A percentile compares a stretch with the other conserved stretches of the same genome.
Conservation (phyloP, 345 rosid species). For the Rhodamnia argentea region DNA sequence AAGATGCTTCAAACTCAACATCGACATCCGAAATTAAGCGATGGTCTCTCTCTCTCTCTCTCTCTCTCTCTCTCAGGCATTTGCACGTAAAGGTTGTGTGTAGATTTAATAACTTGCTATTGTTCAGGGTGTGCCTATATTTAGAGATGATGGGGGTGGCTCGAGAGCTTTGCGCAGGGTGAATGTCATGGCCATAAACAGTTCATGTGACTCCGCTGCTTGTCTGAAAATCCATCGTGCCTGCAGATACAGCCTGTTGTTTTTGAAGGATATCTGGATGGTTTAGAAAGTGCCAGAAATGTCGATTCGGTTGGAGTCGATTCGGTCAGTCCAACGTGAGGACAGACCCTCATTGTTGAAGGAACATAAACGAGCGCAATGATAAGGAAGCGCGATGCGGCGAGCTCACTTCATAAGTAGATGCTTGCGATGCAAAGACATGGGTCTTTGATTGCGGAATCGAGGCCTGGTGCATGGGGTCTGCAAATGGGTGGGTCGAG, state of each 20-base stretch:
- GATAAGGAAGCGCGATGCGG: not conserved
- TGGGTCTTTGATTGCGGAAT: not conserved
- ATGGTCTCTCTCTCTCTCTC: not conserved
- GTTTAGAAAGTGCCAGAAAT: not conserved
- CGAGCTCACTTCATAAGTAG: not conserved
- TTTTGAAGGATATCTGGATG: not conserved
- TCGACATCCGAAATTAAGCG: not conserved
- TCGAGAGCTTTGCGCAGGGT: not conserved
- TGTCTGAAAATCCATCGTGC: not conserved
- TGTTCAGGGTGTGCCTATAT: rapidly evolving
- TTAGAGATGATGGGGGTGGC: not conserved
- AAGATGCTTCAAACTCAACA: not conserved
- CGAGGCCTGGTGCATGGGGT: not conserved
- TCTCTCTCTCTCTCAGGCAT: not conserved
- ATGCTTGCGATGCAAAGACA: not conserved
- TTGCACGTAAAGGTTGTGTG: not conserved
- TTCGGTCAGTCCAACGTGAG: not conserved
- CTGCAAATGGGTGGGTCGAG: not conserved
- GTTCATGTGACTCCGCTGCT: not conserved
- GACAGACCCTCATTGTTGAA: too few species aligned
- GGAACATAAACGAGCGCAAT: too few species aligned
- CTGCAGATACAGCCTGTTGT: not conserved
- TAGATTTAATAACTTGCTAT: not conserved
- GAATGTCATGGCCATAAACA: not conserved
- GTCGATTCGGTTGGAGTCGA: not conserved